A percentile compares a stretch with the other conserved stretches of the same genome.
Conservation (phyloP, 2,329 filamentous ascomycete species). For the Amauroascus verrucosus region DNA sequence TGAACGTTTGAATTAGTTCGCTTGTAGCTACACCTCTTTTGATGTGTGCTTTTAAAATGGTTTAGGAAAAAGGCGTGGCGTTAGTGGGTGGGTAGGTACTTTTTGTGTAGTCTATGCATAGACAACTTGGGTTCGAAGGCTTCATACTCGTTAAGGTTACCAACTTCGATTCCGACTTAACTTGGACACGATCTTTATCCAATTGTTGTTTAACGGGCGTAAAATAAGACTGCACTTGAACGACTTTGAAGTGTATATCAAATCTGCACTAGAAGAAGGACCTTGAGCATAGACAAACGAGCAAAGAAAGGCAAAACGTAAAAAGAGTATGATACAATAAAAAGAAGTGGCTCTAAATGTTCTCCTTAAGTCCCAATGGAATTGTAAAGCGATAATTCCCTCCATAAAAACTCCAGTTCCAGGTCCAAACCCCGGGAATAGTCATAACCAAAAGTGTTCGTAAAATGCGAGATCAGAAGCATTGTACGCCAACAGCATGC, state of each 20-base stretch:
- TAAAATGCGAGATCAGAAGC: neutral
- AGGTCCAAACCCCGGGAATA: neutral
- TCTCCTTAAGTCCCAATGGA: neutral
- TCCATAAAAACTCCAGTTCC: conserved; percentile 5
- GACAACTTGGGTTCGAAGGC: no score
- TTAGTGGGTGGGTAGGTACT: neutral
- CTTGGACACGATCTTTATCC: no score
- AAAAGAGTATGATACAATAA: conserved; percentile 12
- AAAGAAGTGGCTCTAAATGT: neutral
- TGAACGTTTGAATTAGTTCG: conserved; percentile 3
- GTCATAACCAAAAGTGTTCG: neutral
- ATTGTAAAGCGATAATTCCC: neutral
- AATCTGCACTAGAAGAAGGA: conserved; percentile 6
- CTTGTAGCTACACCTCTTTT: neutral
- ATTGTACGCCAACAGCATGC: conserved; percentile 6
- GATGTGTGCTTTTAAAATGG: neutral
- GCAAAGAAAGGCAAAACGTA: neutral
- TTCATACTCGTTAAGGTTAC: no score
- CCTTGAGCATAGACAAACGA: no score
- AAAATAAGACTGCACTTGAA: neutral
- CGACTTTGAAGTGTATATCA: neutral
- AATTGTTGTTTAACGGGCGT: no score
- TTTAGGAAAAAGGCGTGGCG: neutral
- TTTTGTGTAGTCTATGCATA: neutral
- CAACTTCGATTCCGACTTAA: no score